Evolutionary conservation across 345 rosid species (phyloP).

Genomic region (Cochlearia excelsa): DNA sequence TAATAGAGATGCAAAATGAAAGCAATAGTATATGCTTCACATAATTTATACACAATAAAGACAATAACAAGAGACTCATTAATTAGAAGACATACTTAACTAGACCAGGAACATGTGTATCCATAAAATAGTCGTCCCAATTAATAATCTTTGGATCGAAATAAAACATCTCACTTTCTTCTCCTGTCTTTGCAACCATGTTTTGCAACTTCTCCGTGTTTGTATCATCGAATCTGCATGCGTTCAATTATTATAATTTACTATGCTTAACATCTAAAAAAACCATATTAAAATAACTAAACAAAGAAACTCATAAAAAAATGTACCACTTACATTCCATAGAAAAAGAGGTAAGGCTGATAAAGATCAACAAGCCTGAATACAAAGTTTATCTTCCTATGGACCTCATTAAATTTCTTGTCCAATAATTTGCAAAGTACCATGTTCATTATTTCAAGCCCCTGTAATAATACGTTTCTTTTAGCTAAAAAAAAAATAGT

Average conservation of each 20-base stretch:
- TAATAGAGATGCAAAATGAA: no score
- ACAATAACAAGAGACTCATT: neutral
- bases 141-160: conserved; percentile 48
- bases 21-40: no score
- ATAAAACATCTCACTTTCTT: conserved; percentile 33
- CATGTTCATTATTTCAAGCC: conserved; percentile 28
- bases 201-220: conserved; percentile 20
- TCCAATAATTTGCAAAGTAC: conserved; percentile 30
- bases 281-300: no score
- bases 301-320: no score
- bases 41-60: no score
- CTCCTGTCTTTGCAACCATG: neutral
- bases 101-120: conserved; percentile 49
- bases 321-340: conserved; percentile 26
- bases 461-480: conserved; percentile 12
- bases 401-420: neutral
- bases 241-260: no score
- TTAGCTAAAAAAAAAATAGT: no score
- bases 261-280: neutral
- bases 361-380: conserved; percentile 33
- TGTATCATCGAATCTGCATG: conserved; percentile 33
- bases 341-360: conserved; percentile 33
- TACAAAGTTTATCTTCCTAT: conserved; percentile 15
- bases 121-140: conserved; percentile 54
- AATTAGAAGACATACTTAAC: conserved; percentile 30